Evolutionary conservation across 306 rosid genomes (phyloP), one percentile per base, ranked within the genome.

Genomic region (Cicer arietinum): DNA sequence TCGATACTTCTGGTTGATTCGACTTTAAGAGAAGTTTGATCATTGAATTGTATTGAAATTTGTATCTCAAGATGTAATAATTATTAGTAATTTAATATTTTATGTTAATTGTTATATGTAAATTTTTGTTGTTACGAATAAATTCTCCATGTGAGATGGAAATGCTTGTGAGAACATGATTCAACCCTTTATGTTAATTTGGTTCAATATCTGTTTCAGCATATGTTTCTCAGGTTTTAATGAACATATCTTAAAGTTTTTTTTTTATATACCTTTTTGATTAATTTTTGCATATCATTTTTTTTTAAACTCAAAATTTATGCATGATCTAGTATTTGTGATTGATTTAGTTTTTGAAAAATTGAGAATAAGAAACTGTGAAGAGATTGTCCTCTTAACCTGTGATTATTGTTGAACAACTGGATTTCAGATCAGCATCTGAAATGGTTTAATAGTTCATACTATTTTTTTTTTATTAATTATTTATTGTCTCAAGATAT

Each of bases 81-180:
- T 10, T 30, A 45, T 73, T 5, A 10, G 17, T 11, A 17, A 52
- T 71, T 71, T 40, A 14, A 39, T 39, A 51, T 10, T 70, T 63
- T 14, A 7, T 63, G 3, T 20, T 43, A 65, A 65, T 46, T 67
- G 11, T 14, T 37, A 13, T 54, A 3, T 77, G 59, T 66, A 12
- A 14, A 39, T 5, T 52, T 48, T 16, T 67, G 3, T 47, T 69
- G 66, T 25, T 58, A 6, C 45, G 77, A 64, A 79, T 79, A 73
- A 73, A 22, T 22, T 22, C 66, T 67, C 47, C 70, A 58, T 61
- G 50, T 71, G 16, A 58, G 9, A 42, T 72, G 45, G 17, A 25
- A 8, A 30, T 22, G 25, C 1, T 22, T 22, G 25, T 22, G 25
- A 22, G 25, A 22, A 22, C 25, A 2, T 22, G 1, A 22, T 22